Evolutionary conservation across 768 basidiomycete genomes (phyloP), one percentile per base, ranked within the genome.

Genomic region (Erythrobasidium yunnanense): DNA sequence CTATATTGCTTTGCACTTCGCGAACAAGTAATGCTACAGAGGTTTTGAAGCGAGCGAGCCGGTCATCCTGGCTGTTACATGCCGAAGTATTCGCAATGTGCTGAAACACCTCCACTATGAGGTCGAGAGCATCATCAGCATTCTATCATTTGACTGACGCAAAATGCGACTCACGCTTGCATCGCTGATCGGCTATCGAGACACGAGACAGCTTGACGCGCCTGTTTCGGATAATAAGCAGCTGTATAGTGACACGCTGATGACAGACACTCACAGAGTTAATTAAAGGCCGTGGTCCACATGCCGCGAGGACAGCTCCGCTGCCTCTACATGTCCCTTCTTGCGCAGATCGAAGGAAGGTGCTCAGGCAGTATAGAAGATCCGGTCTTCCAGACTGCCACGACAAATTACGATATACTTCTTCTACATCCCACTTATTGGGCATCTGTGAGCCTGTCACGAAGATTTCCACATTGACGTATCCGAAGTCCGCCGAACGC

Each of bases 81-180:
- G n/a, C n/a, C n/a, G n/a, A n/a, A n/a, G n/a, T n/a, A n/a, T n/a
- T n/a, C 38, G 11, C n/a, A n/a, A 42, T 42, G 38, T 42, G n/a
- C 38, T n/a, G 38, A 42, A 42, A 42, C n/a, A n/a, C n/a, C n/a
- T n/a, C n/a, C n/a, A 42, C 38, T 11, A 42, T n/a, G 38, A n/a
- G 38, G 38, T 42, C 38, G 11, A n/a, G 38, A 42, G 11, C 11
- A 42, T 11, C 38, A 11, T 11, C 11, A n/a, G n/a, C 11, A 8
- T 7, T n/a, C n/a, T 58, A 35, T 5, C 17, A 13, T 15, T 7
- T 5, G 8, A 23, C 11, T 18, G 15, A 46, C 7, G 25, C 29
- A 34, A 25, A 6, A 27, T 8, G 58, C 45, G 30, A 32, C 60
- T 63, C 49, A 63, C 60, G 47, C 60, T 63, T 30, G 46, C 27